Base-by-base conservation (phyloP, 305 asterid genomes). In the Salvia sclarea region DNA sequence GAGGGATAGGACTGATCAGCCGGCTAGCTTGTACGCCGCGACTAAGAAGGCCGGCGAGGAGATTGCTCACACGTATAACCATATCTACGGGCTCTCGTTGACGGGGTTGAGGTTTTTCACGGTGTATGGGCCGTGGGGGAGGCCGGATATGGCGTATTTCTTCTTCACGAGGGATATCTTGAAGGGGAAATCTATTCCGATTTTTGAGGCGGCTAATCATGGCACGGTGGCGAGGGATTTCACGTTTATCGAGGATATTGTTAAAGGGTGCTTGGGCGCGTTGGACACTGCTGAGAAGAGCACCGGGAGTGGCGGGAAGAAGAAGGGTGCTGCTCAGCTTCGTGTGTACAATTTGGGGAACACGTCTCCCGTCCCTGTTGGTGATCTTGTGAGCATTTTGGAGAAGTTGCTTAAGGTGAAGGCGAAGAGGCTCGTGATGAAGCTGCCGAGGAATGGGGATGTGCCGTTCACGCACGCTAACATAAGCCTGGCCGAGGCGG, bases 71-170 rank as follows among this genome's bases (percentile, higher is more conserved):
- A 81, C 88, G 0, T 87, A 87, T 70, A 87, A 87, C 21, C 94
- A 85, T 56, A 87, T 87, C 9, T 73, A 87, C 20, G 94, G 91
- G 8, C 88, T 87, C 35, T 87, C 94, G 0, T 68, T 87, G 8
- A 87, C 94, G 1, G 91, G 89, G 5, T 72, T 87, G 71, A 72
- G 94, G 4, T 85, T 87, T 75, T 87, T 87, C 52, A 87, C 95
- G 0, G 95, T 87, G 10, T 87, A 87, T 68, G 95, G 95, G 38
- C 91, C 95, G 1, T 83, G 91, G 95, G 95, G 95, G 2, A 78
- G 95, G 70, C 95, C 95, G 0, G 91, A 87, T 20, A 87, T 86
- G 93, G 93, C 88, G 0, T 86, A 86, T 55, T 86, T 86, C 77
- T 86, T 86, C 41, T 87, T 87, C 13, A 81, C 86, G 16, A 83